Percentiles rank a stretch among this genome's conserved stretches.
Evolutionary conservation across 1,284 basidiomycete species (phyloP).

Genomic region (Thecaphora thlaspeos): DNA sequence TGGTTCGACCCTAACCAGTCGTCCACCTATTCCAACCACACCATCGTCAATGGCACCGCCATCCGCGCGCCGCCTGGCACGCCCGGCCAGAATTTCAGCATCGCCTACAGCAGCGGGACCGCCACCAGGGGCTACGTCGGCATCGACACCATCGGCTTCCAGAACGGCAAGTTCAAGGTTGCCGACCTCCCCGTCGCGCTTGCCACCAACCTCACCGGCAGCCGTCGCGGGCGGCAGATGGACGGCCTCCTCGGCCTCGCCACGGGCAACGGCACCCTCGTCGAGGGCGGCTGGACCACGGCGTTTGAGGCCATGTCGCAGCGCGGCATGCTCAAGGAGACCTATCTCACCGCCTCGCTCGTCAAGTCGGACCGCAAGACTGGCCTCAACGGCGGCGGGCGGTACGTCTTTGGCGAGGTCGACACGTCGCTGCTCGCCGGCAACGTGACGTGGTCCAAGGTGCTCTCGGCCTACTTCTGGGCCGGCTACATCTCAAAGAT

Average conservation of each 20-base stretch:
- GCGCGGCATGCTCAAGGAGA: conserved; percentile 24
- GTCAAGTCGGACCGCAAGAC: conserved; percentile 40
- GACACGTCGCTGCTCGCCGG: conserved; percentile 26
- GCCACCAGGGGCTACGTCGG: conserved; percentile 36
- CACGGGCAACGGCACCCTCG: conserved; percentile 16
- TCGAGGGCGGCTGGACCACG: conserved; percentile 40
- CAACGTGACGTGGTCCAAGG: conserved; percentile 34
- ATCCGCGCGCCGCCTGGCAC: conserved; percentile 13
- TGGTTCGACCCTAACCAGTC: conserved; percentile 34
- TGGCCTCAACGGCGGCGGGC: conserved; percentile 40
- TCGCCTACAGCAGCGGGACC: conserved; percentile 29
- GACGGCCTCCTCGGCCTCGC: conserved; percentile 42
- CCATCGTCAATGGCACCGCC: conserved; percentile 15
- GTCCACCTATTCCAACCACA: conserved; percentile 35
- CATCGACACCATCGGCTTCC: conserved; percentile 36
- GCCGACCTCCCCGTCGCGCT: conserved; percentile 25
- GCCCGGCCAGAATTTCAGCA: conserved; percentile 29
- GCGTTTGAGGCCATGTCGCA: conserved; percentile 41
- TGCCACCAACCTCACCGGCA: conserved; percentile 28
- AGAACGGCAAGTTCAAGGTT: conserved; percentile 20
- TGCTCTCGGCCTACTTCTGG: conserved; percentile 33
- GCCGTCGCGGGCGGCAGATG: conserved; percentile 36
- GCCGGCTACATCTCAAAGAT: conserved; percentile 34
- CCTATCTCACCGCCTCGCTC: conserved; percentile 41
- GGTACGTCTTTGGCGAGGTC: conserved; percentile 40